Percentiles rank a stretch among this genome's conserved stretches.
These are phyloP conservation scores for Pichia sp. DNA, from an alignment of 1,139 yeast genomes.

Conservation along the genomic window DNA sequence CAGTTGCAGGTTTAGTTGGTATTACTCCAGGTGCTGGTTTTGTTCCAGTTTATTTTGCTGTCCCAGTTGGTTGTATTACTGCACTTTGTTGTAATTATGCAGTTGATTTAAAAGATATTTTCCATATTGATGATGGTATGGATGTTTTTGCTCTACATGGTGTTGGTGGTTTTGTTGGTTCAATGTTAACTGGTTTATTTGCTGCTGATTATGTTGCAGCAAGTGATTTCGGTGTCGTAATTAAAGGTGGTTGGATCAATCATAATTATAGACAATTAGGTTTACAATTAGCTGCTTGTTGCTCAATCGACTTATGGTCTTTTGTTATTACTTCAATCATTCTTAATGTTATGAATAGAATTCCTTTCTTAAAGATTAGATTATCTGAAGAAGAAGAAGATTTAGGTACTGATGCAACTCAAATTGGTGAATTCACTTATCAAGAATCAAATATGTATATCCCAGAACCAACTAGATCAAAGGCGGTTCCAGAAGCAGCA, in stretches of 20 bases:
- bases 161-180: slow-evolving; percentile 86
- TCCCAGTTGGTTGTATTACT: slow-evolving; percentile 76
- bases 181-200: slow-evolving; percentile 79
- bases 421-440: slow-evolving; percentile 77
- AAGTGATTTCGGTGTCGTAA: slow-evolving; percentile 58
- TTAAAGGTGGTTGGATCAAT: slow-evolving; percentile 90
- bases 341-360: slow-evolving; percentile 64
- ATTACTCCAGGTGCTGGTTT: slow-evolving; percentile 97
- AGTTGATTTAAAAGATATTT: slow-evolving; percentile 64
- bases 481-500: slow-evolving; percentile 10
- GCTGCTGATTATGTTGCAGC: slow-evolving; percentile 92
- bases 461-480: slow-evolving; percentile 69
- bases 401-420: slow-evolving; percentile 81
- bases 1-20: slow-evolving; percentile 90
- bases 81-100: slow-evolving; percentile 80
- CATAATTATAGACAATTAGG: slow-evolving; percentile 87
- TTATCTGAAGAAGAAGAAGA: slow-evolving; percentile 86
- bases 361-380: slow-evolving; percentile 80
- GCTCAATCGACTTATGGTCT: slow-evolving; percentile 74
- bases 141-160: slow-evolving; percentile 94
- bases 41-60: slow-evolving; percentile 85
- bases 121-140: slow-evolving; percentile 89
- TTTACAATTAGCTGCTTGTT: slow-evolving; percentile 83
- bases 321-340: slow-evolving; percentile 69
- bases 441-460: slow-evolving; percentile 60